Conservation (phyloP, 2,329 filamentous ascomycete species). For the Pseudonectria buxi region DNA sequence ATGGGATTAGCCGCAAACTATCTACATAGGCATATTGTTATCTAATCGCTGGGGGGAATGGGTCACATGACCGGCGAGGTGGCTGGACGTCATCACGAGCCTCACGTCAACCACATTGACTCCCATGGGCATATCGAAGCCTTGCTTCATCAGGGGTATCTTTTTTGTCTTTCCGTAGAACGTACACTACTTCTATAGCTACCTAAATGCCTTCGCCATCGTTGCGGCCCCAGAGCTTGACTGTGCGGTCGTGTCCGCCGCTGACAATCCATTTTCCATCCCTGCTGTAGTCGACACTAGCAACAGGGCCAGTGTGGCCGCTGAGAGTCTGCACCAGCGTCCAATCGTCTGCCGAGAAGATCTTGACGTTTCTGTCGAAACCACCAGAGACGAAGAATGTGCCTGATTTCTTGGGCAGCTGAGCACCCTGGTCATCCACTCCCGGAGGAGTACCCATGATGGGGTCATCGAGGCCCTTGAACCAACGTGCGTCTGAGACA, state of each 20-base stretch:
- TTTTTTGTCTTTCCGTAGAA: slow-evolving; percentile 7
- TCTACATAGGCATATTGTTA: too few species aligned
- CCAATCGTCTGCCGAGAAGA: slow-evolving; percentile 97
- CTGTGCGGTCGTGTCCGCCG: slow-evolving; percentile 86
- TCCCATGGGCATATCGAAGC: too few species aligned
- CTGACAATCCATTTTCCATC: slow-evolving; percentile 92
- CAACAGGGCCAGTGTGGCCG: slow-evolving; percentile 86
- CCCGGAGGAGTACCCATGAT: slow-evolving; percentile 54
- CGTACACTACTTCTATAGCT: slow-evolving; percentile 10
- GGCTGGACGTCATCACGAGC: slow-evolving; percentile 7
- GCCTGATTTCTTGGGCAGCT: slow-evolving; percentile 73
- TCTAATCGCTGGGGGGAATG: slow-evolving; percentile 17
- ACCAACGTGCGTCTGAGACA: slow-evolving; percentile 91
- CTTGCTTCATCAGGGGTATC: slow-evolving; percentile 18
- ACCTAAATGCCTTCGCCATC: slow-evolving; percentile 51
- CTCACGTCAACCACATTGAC: too few species aligned
- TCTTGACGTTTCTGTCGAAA: slow-evolving; percentile 91
- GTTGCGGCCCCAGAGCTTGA: slow-evolving; percentile 93
- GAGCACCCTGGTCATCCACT: slow-evolving; percentile 57
- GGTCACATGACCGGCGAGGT: slow-evolving; percentile 15
- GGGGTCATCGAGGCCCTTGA: slow-evolving; percentile 75
- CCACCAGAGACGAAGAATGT: slow-evolving; percentile 88
- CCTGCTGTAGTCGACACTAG: slow-evolving; percentile 79
- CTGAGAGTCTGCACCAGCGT: slow-evolving; percentile 77
- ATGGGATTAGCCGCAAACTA: slow-evolving; percentile 7